Evolutionary conservation across 225 moss, liverwort and hornwort genomes (phyloP), one percentile per base, ranked within the genome.

Genomic region (Thuidium tamariscinum): DNA sequence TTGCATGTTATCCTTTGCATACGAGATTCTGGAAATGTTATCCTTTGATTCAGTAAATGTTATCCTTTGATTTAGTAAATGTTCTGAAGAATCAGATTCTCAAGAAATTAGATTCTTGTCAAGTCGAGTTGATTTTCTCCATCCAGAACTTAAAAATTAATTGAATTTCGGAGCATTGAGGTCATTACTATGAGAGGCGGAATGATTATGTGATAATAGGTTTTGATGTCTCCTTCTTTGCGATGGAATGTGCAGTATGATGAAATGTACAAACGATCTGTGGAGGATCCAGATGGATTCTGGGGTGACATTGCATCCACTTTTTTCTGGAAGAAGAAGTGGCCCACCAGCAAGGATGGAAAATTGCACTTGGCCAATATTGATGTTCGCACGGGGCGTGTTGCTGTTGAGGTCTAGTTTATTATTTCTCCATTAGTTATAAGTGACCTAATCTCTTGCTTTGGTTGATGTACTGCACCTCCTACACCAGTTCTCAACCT

Each of bases 261-360:
- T 85, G 86, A 93, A 75, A 91, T 97, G 94, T 98, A 98, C 86
- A 88, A 92, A 76, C 87, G 94, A 84, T 97, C 98, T 37, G 85
- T 96, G 16, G 88, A 87, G 69, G 94, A 98, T 73, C 95, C 98
- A 20, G 91, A 93, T 85, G 90, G 91, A 39, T 98, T 98, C 86
- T 98, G 98, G 98, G 88, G 93, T 78, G 95, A 92, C 74, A 90
- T 97, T 51, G 98, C 98, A 19, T 92, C 96, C 18, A 90, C 90
- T 16, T 97, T 93, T 77, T 98, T 90, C 79, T 98, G 98, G 98
- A 93, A 94, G 88, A 91, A 82, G 71, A 91, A 82, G 89, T 93
- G 93, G 88, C 80, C 88, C 19, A 56, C 66, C 83, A 87, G 83
- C 65, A 84, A 88, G 84, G 92, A 74, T 88, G 97, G 96, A 82